A percentile compares a stretch with the other conserved stretches of the same genome.
Evolutionary conservation across 306 rosid genomes (phyloP).

Genomic region (Prinsepia uniflora): DNA sequence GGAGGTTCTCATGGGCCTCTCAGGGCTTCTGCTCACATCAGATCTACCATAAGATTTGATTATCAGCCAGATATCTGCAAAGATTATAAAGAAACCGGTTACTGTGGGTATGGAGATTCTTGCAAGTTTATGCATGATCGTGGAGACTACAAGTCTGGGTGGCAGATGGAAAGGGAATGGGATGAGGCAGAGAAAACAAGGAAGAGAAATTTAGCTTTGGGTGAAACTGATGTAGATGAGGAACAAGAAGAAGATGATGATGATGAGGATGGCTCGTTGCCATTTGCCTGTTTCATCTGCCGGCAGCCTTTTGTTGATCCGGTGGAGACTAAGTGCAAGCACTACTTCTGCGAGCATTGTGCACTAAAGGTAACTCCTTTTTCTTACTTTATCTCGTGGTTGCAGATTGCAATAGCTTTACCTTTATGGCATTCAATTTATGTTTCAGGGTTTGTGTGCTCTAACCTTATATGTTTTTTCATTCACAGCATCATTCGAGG

Average conservation of each 20-base stretch:
- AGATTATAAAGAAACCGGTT: conserved; percentile 88
- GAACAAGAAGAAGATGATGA: conserved; percentile 33
- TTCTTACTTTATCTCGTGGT: not conserved
- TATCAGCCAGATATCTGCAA: conserved; percentile 90
- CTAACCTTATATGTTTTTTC: not conserved
- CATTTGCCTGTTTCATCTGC: conserved; percentile 81
- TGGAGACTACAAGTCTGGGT: conserved; percentile 91
- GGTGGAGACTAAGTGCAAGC: conserved; percentile 69
- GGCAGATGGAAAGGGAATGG: conserved; percentile 96
- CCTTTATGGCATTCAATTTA: not conserved
- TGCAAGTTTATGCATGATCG: conserved; percentile 93
- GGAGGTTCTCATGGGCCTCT: conserved; percentile 90
- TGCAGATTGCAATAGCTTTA: not conserved
- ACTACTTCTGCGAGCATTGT: conserved; percentile 74
- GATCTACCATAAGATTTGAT: conserved; percentile 77
- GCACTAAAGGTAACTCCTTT: conserved; percentile 55
- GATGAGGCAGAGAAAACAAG: conserved; percentile 82
- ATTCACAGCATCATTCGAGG: conserved; percentile 68
- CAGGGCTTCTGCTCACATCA: conserved; percentile 87
- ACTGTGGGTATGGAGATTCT: conserved; percentile 78
- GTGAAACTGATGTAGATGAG: conserved; percentile 39
- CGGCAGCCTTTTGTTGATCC: conserved; percentile 73
- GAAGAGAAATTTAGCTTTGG: conserved; percentile 65
- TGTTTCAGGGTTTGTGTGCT: not conserved
- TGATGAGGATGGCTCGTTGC: conserved; percentile 53